These are phyloP conservation scores for Moringa oleifera DNA, from an alignment of 345 rosid species.

Conservation along the genomic window DNA sequence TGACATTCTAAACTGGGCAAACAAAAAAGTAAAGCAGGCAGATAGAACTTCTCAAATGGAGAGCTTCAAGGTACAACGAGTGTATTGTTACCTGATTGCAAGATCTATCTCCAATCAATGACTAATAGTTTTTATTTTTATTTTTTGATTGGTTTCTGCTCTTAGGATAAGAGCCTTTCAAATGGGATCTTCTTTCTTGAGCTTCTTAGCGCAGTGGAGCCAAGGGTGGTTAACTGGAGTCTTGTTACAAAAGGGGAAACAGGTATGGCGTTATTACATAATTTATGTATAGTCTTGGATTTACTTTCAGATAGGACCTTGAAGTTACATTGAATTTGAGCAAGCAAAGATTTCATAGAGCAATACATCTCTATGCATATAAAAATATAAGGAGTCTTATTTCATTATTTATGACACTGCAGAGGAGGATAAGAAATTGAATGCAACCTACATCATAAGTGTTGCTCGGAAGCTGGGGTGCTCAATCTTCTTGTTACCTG, in stretches of 20 bases:
- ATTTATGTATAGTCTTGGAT: background rate
- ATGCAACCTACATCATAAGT: conserved; percentile 94
- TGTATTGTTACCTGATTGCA: background rate
- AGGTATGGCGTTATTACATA: conserved; percentile 32
- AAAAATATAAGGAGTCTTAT: background rate
- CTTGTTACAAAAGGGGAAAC: conserved; percentile 80
- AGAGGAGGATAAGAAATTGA: conserved; percentile 94
- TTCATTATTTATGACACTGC: conserved; percentile 27
- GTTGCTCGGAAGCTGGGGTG: conserved; percentile 98
- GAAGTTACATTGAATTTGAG: background rate
- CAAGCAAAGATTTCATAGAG: background rate
- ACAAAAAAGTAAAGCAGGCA: conserved; percentile 73
- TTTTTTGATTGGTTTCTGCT: conserved; percentile 8
- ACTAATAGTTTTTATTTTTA: background rate
- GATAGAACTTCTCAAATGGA: conserved; percentile 71
- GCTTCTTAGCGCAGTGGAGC: conserved; percentile 83
- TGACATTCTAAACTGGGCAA: conserved; percentile 89
- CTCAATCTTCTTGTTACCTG: conserved; percentile 95
- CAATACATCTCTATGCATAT: too few species aligned
- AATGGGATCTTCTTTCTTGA: conserved; percentile 85
- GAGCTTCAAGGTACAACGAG: conserved; percentile 74
- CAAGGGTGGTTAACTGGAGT: conserved; percentile 92
- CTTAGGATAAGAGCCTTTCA: conserved; percentile 75
- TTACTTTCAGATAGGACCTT: background rate
- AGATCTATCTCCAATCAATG: background rate